Evolutionary conservation across 495 filamentous ascomycete species (phyloP).

Genomic region (Hypoxylon rickii): DNA sequence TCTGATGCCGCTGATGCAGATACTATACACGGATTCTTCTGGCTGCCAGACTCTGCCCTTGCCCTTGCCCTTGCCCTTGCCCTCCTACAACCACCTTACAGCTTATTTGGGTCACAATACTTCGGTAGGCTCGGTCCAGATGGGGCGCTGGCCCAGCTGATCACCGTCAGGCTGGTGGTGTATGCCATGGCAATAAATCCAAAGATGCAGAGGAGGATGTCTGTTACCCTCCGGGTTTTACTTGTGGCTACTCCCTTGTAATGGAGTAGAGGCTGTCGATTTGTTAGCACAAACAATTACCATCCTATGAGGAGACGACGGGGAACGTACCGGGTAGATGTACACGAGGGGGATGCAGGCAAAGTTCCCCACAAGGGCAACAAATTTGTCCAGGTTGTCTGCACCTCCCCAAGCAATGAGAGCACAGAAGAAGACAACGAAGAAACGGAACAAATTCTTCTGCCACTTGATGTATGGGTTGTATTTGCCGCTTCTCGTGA

Average conservation of each 20-base stretch:
- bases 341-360: constrained; percentile 97
- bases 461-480: constrained; percentile 97
- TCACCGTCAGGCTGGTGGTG: constrained; percentile 81
- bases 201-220: constrained; percentile 76
- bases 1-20: constrained; percentile 12
- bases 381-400: constrained; percentile 94
- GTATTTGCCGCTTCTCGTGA: constrained; percentile 86
- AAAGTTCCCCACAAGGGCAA: constrained; percentile 93
- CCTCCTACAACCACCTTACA: constrained; percentile 4
- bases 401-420: constrained; percentile 89
- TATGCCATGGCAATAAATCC: constrained; percentile 86
- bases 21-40: constrained; percentile 24
- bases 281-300: constrained; percentile 25
- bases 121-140: constrained; percentile 46
- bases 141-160: constrained; percentile 69
- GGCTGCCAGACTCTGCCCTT: too few relatives aligned
- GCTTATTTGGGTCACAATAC: constrained; percentile 51
- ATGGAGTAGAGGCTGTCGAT: constrained; percentile 79
- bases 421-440: constrained; percentile 83
- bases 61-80: too few relatives aligned
- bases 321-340: constrained; percentile 83
- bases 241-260: constrained; percentile 75
- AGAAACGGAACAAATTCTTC: constrained; percentile 95
- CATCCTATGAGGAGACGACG: neutral
- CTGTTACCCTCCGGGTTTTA: constrained; percentile 64